Base-by-base conservation (phyloP, 1,284 basidiomycete species). In the Golubevia pallescens region DNA sequence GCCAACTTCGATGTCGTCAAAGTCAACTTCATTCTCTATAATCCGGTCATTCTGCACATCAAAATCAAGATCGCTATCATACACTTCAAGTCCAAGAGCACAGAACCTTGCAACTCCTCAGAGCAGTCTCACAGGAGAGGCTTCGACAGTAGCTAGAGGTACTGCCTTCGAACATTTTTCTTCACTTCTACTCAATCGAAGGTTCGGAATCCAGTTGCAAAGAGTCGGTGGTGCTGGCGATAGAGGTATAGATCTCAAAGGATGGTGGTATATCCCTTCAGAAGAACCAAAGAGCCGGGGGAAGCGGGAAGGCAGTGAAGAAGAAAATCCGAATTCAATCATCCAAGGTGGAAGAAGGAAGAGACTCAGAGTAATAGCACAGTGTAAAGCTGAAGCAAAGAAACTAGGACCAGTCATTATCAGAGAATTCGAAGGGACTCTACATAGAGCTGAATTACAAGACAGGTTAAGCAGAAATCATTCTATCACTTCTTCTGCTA, bases 321-420 rank as follows among this genome's bases (percentile, higher is more conserved):
- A 20, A 48, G n/a, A 3, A 6, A 10, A 21, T 7, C 19, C 34
- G 51, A 42, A 5, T 10, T n/a, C n/a, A n/a, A n/a, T n/a, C n/a
- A n/a, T n/a, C n/a, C 20, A 58, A 16, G 52, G 60, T 14, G 58
- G 62, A 23, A 19, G 81, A 34, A 88, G 92, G 0, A 74, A 13
- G 20, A 19, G 64, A 5, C 60, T 94, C 1, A 90, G 93, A 42
- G 89, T 96, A n/a, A 78, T 95, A 16, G 93, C 89, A 0, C 94
- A 96, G 78, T 97, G 94, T 88, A 97, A 97, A 87, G 93, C 93
- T 0, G 92, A 94, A 78, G 91, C 90, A 86, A 91, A 90, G 84
- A 91, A 91, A 78, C 86, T 91, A 42, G 90, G 92, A 0, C 93
- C 94, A 1, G 90, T 90, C 4, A 91, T 91, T 72, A 89, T 96